These are phyloP conservation scores for Macadamia integrifolia DNA, from an alignment of 164 flowering plant genomes.

Conservation along the genomic window DNA sequence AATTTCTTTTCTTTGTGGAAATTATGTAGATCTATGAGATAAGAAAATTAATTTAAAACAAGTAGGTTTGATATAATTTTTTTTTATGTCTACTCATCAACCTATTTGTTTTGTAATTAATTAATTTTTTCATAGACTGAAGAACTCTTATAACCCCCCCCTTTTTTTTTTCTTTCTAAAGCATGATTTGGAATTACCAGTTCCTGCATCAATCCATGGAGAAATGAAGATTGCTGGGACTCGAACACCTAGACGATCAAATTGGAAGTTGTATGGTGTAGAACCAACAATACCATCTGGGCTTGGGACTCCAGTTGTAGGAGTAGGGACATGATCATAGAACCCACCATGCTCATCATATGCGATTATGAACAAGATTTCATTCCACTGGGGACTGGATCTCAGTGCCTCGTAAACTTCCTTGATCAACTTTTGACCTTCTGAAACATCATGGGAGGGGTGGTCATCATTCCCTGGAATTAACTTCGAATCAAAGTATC, in stretches of 20 bases:
- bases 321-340: constrained; percentile 75
- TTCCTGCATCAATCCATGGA: constrained; percentile 81
- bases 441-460: constrained; percentile 29
- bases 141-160: too few species aligned
- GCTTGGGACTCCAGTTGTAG: constrained; percentile 50
- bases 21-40: too few species aligned
- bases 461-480: constrained; percentile 31
- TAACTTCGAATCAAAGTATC: constrained; percentile 24
- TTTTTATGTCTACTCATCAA: too few species aligned
- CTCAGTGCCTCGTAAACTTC: constrained; percentile 30
- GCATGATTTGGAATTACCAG: constrained; percentile 28
- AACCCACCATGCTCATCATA: constrained; percentile 37
- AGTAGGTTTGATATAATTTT: too few species aligned
- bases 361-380: constrained; percentile 29
- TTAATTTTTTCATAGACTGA: too few species aligned
- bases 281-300: constrained; percentile 67
- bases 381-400: constrained; percentile 34
- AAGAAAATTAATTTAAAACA: too few species aligned
- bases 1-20: too few species aligned
- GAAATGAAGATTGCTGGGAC: constrained; percentile 67
- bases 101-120: too few species aligned
- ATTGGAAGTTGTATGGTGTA: constrained; percentile 48
- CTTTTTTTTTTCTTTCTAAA: too few species aligned
- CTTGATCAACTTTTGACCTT: constrained; percentile 30
- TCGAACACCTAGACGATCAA: constrained; percentile 70